These are phyloP conservation scores for Pichia cabralensis DNA, from an alignment of 805 yeast species.

Conservation along the genomic window DNA sequence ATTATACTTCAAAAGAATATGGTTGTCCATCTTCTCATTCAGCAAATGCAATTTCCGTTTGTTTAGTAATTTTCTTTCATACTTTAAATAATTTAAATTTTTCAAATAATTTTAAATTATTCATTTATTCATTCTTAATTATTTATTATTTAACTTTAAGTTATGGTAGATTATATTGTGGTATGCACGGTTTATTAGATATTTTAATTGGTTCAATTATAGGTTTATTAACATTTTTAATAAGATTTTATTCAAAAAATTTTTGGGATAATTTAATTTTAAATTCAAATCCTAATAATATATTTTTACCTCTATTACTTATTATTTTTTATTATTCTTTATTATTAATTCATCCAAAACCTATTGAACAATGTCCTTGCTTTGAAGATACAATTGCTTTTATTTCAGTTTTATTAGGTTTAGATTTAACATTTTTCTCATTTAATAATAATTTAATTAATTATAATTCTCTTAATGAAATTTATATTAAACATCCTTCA, in stretches of 20 bases:
- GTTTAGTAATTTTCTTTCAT: conserved; percentile 34
- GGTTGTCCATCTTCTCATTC: conserved; percentile 93
- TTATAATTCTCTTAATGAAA: too few species aligned
- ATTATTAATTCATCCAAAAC: conserved; percentile 66
- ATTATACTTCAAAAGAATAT: conserved; percentile 86
- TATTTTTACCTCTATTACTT: conserved; percentile 29
- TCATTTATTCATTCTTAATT: conserved; percentile 16
- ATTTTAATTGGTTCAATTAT: conserved; percentile 52
- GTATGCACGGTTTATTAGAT: conserved; percentile 94
- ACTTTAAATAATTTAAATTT: conserved; percentile 1
- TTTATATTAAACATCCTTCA: too few species aligned
- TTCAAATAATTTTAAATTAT: background rate
- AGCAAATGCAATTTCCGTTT: conserved; percentile 87
- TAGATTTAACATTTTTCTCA: conserved; percentile 53
- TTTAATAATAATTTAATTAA: conserved; percentile 16
- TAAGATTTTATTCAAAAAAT: conserved; percentile 31
- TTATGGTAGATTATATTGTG: conserved; percentile 83
- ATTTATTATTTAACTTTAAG: conserved; percentile 57
- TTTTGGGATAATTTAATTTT: conserved; percentile 39
- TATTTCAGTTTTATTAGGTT: conserved; percentile 75
- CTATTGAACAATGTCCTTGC: conserved; percentile 92
- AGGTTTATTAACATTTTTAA: conserved; percentile 46
- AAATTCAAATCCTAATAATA: conserved; percentile 4
- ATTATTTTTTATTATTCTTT: conserved; percentile 35
- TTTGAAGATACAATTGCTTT: conserved; percentile 93